Evolutionary conservation across 1,139 yeast species (phyloP), one percentile per base, ranked within the genome.

Genomic region (Meyerozyma athensensis): DNA sequence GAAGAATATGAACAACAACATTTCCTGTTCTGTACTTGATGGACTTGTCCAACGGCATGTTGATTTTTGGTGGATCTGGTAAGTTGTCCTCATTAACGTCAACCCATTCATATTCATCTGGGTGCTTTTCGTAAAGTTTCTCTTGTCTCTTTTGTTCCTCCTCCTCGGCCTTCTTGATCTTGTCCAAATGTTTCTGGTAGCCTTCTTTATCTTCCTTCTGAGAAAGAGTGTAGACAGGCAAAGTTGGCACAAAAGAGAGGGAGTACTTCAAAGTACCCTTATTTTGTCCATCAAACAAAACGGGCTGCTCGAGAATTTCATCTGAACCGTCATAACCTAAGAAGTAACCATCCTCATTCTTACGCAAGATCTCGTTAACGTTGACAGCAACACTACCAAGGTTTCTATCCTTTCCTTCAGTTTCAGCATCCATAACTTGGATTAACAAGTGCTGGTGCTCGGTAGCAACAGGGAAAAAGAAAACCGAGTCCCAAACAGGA

Each of bases 371-470:
- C 26, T 77, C 75, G 20, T 67, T 55, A 14, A 77, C 66, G 32
- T 75, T 64, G 26, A 82, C 57, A 21, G 77, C 72, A 32, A 76
- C 69, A 5, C 74, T 59, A 18, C 92, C 94, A 48, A 84, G 65
- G 1, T 74, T 53, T 53, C 89, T 72, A 55, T 83, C 89, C 41
- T 77, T 72, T 18, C 75, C 77, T 38, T 75, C 72, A 17, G 70
- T 68, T 56, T 83, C 87, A 38, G 75, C 79, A 59, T 84, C 92
- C 74, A 76, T 72, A 36, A 81, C 61, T 45, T 78, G 77, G 33
- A 84, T 52, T 37, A 74, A 61, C 40, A 80, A 59, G 46, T 70
- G 78, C 56, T 81, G 86, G 52, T 73, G 74, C 41, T 72, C 78
- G 37, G 81, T 77, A n/a, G 70, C 58, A 38, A 83, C 67, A 7